Base-by-base conservation (phyloP, 768 basidiomycete genomes). In the Polyporus arcularius region DNA sequence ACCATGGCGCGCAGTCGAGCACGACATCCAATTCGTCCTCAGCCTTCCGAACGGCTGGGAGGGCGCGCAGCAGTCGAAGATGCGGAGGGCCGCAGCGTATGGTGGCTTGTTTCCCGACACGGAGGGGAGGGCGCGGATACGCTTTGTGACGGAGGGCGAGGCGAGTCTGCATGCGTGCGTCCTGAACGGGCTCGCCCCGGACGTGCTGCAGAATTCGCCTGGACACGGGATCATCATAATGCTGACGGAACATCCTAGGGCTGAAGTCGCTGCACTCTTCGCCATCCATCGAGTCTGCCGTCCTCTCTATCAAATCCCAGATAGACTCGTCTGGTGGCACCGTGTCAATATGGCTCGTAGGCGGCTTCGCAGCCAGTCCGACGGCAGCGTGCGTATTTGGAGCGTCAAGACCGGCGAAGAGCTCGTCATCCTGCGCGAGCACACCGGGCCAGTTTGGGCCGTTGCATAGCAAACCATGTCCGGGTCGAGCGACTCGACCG, bases 41-140 rank as follows among this genome's bases (percentile, higher is more conserved):
- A 87, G 86, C 42, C 90, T 91, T 71, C 90, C 90, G 14, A 92
- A 91, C 65, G 90, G 90, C 6, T 92, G 90, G 90, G 90, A 92
- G 67, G 83, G 83, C 18, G 87, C 89, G 9, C 89, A 91, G 66
- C 86, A 88, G 71, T 85, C 87, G 32, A 87, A 85, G 73, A 90
- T 92, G 87, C 82, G 90, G 58, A 79, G 87, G 58, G 86, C 85
- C 0, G 90, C 90, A 1, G 81, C 88, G 8, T 81, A 85, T 64
- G 90, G 87, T 4, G 82, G 82, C n/a, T 71, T 92, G 41, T 86
- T 92, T 16, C 85, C 90, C 1, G 87, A 90, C 71, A 88, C 86
- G 0, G 85, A 83, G 57, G 89, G 89, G 3, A 85, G 84, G 63
- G 83, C 89, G 1, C 78, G 87, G 57, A 89, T 92, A 65, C 78